These are phyloP conservation scores for Xylariaceae sp. DNA, from an alignment of 2,329 filamentous ascomycete genomes.

Conservation along the genomic window DNA sequence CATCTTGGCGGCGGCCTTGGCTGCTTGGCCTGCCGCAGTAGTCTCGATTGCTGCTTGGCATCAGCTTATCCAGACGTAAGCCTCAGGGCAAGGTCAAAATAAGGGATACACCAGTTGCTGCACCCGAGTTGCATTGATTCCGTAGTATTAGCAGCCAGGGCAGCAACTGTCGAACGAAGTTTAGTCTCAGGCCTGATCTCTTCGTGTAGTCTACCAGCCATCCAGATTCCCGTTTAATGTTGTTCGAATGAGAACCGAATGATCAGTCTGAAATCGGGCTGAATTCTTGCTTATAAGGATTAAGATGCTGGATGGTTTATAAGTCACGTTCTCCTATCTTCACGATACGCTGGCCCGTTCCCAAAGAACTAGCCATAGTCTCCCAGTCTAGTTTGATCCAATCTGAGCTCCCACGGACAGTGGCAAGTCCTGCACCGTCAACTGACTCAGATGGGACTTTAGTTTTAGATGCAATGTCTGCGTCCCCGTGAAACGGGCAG, in stretches of 20 bases:
- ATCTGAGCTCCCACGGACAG: conserved; percentile 13
- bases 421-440: conserved; percentile 19
- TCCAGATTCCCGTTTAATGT: no score
- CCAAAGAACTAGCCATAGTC: conserved; percentile 8
- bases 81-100: no score
- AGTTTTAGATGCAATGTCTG: conserved; percentile 6
- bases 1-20: no score
- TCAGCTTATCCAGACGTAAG: no score
- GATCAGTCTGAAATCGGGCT: neutral
- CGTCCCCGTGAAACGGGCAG: conserved; percentile 38
- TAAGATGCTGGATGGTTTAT: neutral
- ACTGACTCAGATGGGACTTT: conserved; percentile 14
- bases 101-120: no score
- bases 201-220: no score
- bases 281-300: neutral
- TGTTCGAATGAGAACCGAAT: neutral
- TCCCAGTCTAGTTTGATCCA: conserved; percentile 16
- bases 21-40: no score
- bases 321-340: conserved; percentile 11
- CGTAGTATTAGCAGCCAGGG: no score
- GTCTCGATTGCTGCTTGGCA: no score
- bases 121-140: no score
- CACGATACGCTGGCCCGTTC: conserved; percentile 7
- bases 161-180: no score
- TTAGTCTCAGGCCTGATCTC: no score